Evolutionary conservation across 768 basidiomycete genomes (phyloP).

Genomic region (Rhizopogon vulgaris): DNA sequence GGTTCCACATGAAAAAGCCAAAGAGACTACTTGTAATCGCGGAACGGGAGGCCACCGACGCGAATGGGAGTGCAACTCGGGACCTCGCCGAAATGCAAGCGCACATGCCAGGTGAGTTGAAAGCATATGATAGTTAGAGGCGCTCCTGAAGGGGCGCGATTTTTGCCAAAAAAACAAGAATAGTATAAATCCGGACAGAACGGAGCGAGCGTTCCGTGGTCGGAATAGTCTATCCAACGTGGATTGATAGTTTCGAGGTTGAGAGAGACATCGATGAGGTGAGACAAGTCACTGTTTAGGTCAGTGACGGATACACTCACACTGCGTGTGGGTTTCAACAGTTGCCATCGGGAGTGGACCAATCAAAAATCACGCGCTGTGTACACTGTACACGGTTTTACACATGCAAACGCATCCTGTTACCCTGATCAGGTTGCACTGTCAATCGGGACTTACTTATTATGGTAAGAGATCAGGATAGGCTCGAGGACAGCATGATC

Average conservation of each 20-base stretch:
- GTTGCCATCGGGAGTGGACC: background rate
- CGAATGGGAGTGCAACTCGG: background rate
- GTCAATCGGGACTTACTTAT: background rate
- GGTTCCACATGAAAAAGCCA: background rate
- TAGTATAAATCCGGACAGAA: slow-evolving; percentile 2
- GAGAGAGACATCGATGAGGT: background rate
- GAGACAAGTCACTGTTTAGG: background rate
- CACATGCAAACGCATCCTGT: background rate
- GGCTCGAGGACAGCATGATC: background rate
- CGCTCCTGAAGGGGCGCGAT: background rate
- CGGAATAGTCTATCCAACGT: slow-evolving; percentile 7
- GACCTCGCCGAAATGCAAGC: background rate
- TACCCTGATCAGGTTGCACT: background rate
- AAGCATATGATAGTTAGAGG: background rate
- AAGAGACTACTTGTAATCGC: no score
- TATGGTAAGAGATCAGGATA: background rate
- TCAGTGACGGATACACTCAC: background rate
- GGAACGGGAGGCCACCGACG: background rate
- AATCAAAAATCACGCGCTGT: background rate
- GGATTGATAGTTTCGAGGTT: background rate
- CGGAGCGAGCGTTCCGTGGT: background rate
- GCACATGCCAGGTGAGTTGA: background rate
- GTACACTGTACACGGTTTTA: background rate
- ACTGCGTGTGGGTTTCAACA: background rate
- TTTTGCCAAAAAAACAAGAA: background rate